Evolutionary conservation across 176 grass and related monocot genomes (phyloP).

Genomic region (Stipa capillata): DNA sequence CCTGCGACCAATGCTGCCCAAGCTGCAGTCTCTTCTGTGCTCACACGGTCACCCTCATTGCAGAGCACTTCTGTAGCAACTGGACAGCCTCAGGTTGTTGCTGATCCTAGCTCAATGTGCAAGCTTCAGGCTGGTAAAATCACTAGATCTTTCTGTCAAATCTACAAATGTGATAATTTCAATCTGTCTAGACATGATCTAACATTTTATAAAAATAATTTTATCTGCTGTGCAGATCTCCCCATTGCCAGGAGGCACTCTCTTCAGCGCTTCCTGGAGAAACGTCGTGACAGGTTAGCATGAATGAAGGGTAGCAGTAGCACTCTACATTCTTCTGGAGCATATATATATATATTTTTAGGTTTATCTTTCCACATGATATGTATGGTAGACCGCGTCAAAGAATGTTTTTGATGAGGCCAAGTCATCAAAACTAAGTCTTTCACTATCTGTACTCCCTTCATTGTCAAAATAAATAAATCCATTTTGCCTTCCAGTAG

Average conservation of each 20-base stretch:
- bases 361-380: neutral
- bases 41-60: slow-evolving; percentile 64
- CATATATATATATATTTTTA: neutral
- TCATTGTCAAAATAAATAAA: neutral
- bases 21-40: slow-evolving; percentile 38
- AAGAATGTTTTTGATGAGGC: neutral
- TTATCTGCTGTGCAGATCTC: slow-evolving; percentile 42
- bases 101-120: slow-evolving; percentile 50
- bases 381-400: neutral
- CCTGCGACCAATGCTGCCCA: neutral
- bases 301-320: neutral
- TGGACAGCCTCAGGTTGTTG: slow-evolving; percentile 35
- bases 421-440: neutral
- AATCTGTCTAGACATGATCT: neutral
- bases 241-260: slow-evolving; percentile 95
- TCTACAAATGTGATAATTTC: neutral
- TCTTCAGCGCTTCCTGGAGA: slow-evolving; percentile 88
- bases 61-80: slow-evolving; percentile 62
- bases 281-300: slow-evolving; percentile 83
- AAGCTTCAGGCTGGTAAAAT: slow-evolving; percentile 83
- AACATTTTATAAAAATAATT: neutral
- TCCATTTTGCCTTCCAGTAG: neutral
- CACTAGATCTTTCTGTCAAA: neutral
- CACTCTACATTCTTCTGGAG: neutral
- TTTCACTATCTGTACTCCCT: neutral